phyloP scores from a whole-genome alignment of 768 basidiomycete species.

The Termitomyces sp. region DNA sequence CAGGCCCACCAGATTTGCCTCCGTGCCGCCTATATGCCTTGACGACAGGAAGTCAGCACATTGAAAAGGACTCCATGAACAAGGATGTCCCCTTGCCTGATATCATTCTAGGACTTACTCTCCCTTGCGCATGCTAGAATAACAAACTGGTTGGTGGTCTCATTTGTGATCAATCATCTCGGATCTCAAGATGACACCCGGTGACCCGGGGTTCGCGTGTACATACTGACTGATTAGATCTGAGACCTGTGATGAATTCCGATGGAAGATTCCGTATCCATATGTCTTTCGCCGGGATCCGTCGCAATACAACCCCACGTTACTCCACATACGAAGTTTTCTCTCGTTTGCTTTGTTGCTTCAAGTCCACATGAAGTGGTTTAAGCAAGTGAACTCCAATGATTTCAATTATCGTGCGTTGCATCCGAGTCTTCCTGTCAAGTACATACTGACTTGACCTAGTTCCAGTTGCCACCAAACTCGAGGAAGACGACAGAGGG shows the following conservation, averaged over 20 bases:
- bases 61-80: not conserved
- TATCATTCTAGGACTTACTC: not conserved
- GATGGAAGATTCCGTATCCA: not conserved
- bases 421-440: not conserved
- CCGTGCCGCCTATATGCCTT: no score
- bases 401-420: slow-evolving; percentile 1
- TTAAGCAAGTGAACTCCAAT: not conserved
- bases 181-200: not conserved
- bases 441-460: not conserved
- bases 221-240: not conserved
- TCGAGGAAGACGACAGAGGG: not conserved
- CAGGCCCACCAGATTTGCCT: no score
- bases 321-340: not conserved
- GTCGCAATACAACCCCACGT: not conserved
- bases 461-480: not conserved
- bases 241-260: not conserved
- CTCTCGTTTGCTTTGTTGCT: not conserved
- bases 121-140: no score
- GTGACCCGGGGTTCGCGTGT: no score
- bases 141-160: no score
- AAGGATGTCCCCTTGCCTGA: not conserved
- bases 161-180: no score
- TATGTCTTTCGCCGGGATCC: not conserved
- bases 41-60: no score
- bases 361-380: slow-evolving; percentile 3